Conservation (phyloP, 176 grass and related monocot genomes). For the Ampelocalamus luodianensis region DNA sequence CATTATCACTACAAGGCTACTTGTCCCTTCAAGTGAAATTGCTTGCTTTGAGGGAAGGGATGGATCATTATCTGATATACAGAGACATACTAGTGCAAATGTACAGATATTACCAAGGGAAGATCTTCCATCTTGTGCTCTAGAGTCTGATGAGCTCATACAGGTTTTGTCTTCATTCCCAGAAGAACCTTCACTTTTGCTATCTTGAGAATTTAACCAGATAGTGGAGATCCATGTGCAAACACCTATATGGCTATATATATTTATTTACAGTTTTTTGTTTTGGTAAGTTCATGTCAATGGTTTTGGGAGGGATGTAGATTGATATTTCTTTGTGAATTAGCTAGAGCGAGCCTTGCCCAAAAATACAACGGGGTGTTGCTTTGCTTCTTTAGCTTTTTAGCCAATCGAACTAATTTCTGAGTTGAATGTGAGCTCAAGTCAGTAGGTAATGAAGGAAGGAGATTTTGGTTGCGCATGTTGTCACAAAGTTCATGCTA, state of each 20-base stretch:
- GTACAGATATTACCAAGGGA: conserved; percentile 95
- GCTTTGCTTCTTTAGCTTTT: conserved; percentile 7
- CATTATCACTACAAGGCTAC: conserved; percentile 90
- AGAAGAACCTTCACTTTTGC: conserved; percentile 24
- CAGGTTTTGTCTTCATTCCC: conserved; percentile 65
- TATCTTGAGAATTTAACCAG: conserved; percentile 23
- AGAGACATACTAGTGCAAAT: conserved; percentile 79
- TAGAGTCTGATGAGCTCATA: conserved; percentile 93
- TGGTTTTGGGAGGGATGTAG: conserved; percentile 9
- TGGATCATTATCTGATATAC: conserved; percentile 85
- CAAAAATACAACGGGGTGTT: neutral
- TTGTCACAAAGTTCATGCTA: neutral
- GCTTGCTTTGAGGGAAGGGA: conserved; percentile 79
- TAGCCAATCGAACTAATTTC: conserved; percentile 10
- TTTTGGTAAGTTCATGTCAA: conserved; percentile 9
- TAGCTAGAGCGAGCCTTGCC: neutral
- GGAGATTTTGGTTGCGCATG: conserved; percentile 3
- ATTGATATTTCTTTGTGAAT: conserved; percentile 12
- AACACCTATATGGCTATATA: neutral
- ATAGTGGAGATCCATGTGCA: neutral
- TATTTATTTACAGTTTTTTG: neutral
- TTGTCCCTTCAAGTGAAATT: conserved; percentile 89
- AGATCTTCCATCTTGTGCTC: conserved; percentile 75
- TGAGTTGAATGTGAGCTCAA: neutral
- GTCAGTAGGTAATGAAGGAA: neutral